These are phyloP conservation scores for Pelargonium nanum DNA, from an alignment of 345 rosid species.

Conservation along the genomic window DNA sequence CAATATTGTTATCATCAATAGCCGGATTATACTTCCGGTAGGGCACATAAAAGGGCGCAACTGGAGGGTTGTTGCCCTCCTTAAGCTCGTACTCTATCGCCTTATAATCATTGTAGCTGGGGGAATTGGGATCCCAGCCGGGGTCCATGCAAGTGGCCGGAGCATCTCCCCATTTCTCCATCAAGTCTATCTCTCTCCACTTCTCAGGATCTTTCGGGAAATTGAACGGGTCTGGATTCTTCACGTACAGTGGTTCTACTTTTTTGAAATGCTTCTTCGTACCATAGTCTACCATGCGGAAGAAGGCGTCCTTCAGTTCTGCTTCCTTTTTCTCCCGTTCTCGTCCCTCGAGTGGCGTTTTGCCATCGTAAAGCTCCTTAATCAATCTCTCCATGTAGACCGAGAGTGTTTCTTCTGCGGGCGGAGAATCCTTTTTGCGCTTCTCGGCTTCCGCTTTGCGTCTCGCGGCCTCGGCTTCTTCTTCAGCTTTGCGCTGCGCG, in stretches of 20 bases:
- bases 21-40: constrained; percentile 74
- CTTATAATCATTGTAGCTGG: constrained; percentile 70
- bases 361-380: too few species aligned
- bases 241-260: constrained; percentile 29
- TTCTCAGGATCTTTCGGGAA: constrained; percentile 70
- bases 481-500: too few species aligned
- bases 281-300: constrained; percentile 28
- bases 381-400: too few species aligned
- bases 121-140: constrained; percentile 94
- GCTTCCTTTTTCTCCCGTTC: too few species aligned
- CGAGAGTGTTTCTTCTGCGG: too few species aligned
- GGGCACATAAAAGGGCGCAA: constrained; percentile 78
- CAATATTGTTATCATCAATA: constrained; percentile 53
- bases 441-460: too few species aligned
- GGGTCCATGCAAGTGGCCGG: constrained; percentile 49
- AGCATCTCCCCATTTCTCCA: constrained; percentile 77
- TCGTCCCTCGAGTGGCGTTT: constrained; percentile 36
- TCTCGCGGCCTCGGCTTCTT: too few species aligned
- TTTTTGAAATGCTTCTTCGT: constrained; percentile 29
- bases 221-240: constrained; percentile 38
- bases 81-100: constrained; percentile 37
- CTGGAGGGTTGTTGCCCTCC: constrained; percentile 55
- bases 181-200: constrained; percentile 74
- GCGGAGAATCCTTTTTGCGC: too few species aligned
- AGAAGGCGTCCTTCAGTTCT: constrained; percentile 19